These are phyloP conservation scores for Ogataea paraovalis DNA, from an alignment of 805 yeast genomes.

Conservation along the genomic window DNA sequence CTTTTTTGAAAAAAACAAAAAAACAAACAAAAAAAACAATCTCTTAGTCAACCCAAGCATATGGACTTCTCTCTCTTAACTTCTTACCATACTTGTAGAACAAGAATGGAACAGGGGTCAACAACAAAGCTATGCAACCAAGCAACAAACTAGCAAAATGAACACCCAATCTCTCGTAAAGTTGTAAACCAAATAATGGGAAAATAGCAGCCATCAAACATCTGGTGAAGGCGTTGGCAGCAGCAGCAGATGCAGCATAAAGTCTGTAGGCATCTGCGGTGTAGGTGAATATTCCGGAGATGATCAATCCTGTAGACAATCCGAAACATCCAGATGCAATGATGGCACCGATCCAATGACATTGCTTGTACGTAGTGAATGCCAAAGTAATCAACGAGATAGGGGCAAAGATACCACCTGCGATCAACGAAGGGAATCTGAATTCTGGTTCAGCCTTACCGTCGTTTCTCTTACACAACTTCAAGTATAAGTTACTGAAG, in stretches of 20 bases:
- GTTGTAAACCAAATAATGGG: constrained; percentile 54
- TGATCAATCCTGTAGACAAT: constrained; percentile 40
- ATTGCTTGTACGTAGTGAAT: constrained; percentile 50
- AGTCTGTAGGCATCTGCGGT: constrained; percentile 42
- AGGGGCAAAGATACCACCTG: constrained; percentile 47
- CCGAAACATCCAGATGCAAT: constrained; percentile 41
- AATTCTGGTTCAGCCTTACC: constrained; percentile 53
- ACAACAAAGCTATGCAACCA: constrained; percentile 44
- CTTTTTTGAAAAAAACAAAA: too few species aligned
- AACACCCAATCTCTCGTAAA: constrained; percentile 51
- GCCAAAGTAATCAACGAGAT: constrained; percentile 56
- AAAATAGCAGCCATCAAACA: constrained; percentile 52
- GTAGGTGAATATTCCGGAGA: constrained; percentile 37
- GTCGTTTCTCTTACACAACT: constrained; percentile 27
- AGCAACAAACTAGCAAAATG: constrained; percentile 56
- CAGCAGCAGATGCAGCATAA: constrained; percentile 50
- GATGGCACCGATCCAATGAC: constrained; percentile 53
- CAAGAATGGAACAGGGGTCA: constrained; percentile 54
- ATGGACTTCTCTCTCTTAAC: constrained; percentile 43
- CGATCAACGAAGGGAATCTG: constrained; percentile 56
- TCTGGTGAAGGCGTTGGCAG: constrained; percentile 49
- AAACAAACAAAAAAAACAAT: too few species aligned
- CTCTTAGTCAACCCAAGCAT: constrained; percentile 35
- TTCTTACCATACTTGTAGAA: constrained; percentile 46
- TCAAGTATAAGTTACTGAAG: constrained; percentile 31